Conservation (phyloP, 1,139 yeast genomes). For the Candida dubliniensis region DNA sequence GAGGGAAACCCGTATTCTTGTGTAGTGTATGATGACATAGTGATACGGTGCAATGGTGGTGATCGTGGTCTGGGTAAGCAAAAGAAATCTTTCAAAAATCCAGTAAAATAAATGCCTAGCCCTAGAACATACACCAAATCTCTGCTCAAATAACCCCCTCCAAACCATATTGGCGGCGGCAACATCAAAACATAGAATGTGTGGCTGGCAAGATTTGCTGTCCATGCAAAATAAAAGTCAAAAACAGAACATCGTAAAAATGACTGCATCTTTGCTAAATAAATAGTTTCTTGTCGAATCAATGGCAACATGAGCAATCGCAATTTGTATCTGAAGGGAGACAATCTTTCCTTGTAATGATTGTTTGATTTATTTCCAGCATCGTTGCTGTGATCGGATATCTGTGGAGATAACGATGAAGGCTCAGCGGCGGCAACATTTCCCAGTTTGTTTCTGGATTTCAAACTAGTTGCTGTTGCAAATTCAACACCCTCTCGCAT, state of each 20-base stretch:
- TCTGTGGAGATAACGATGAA: slow-evolving; percentile 1
- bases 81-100: slow-evolving; percentile 76
- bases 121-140: slow-evolving; percentile 80
- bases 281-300: slow-evolving; percentile 66
- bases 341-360: slow-evolving; percentile 62
- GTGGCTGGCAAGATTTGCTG: slow-evolving; percentile 91
- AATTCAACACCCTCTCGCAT: not conserved
- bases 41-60: slow-evolving; percentile 88
- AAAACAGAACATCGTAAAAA: slow-evolving; percentile 48
- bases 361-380: slow-evolving; percentile 72
- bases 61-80: slow-evolving; percentile 92
- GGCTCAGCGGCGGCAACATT: not conserved
- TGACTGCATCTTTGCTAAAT: slow-evolving; percentile 59
- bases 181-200: slow-evolving; percentile 88
- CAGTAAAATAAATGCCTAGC: slow-evolving; percentile 78
- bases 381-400: slow-evolving; percentile 31
- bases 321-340: slow-evolving; percentile 57
- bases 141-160: slow-evolving; percentile 57
- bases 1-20: slow-evolving; percentile 95
- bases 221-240: slow-evolving; percentile 81
- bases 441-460: not conserved
- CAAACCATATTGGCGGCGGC: slow-evolving; percentile 87
- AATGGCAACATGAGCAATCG: slow-evolving; percentile 58
- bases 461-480: not conserved
- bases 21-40: slow-evolving; percentile 85